Percentiles rank a stretch among this genome's conserved stretches.
Evolutionary conservation across 345 rosid species (phyloP).

Genomic region (Brassica nigra): DNA sequence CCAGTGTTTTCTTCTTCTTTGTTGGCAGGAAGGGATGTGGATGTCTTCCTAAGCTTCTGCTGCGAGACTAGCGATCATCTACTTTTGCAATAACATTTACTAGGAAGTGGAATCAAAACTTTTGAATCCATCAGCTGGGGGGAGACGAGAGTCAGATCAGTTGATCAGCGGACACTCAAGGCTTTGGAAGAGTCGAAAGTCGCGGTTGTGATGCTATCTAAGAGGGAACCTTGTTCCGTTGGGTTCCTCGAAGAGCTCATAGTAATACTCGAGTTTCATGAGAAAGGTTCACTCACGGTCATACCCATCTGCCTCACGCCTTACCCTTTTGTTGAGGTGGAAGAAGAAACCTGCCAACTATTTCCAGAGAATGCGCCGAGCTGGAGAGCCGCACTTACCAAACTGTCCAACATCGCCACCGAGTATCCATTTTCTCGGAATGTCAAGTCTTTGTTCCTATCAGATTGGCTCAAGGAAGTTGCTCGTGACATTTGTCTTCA

Average conservation of each 20-base stretch:
- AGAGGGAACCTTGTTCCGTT: not conserved
- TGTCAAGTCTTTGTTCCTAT: too few species aligned
- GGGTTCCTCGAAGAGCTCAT: constrained; percentile 12
- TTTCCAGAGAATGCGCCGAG: not conserved
- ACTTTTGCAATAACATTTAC: not conserved
- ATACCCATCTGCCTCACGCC: not conserved
- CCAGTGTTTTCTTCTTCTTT: constrained; percentile 1
- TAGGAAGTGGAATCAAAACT: not conserved
- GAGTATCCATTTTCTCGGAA: not conserved
- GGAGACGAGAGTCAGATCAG: not conserved
- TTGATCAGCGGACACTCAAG: not conserved
- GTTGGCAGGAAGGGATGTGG: not conserved
- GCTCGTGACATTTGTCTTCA: not conserved
- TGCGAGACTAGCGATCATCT: not conserved
- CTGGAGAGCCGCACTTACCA: constrained; percentile 6
- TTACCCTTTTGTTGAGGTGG: not conserved
- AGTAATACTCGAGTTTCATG: not conserved
- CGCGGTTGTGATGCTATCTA: not conserved
- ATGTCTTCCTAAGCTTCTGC: constrained; percentile 16
- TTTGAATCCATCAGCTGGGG: not conserved
- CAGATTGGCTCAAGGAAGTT: not conserved
- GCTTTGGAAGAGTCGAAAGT: not conserved
- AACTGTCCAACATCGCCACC: not conserved
- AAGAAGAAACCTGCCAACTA: not conserved
- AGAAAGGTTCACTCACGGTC: constrained; percentile 4